These are phyloP conservation scores for Rhizopus sp. DNA, from an alignment of 371 early-diverging fungal species.

Conservation along the genomic window DNA sequence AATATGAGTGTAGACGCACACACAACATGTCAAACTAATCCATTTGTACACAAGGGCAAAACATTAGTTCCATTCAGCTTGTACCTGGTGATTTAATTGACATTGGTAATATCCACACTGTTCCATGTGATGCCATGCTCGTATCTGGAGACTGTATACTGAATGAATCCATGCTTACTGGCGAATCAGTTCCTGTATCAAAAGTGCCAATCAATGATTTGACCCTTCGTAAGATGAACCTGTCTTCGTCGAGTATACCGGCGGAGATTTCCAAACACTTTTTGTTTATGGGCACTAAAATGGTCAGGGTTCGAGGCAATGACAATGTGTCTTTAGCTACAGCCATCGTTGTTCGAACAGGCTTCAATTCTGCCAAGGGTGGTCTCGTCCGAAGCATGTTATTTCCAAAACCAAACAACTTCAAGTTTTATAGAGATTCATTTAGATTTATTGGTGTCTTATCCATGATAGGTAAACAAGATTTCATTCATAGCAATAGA, in stretches of 20 bases:
- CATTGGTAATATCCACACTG: conserved; percentile 65
- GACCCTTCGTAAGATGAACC: conserved; percentile 71
- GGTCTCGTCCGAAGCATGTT: conserved; percentile 93
- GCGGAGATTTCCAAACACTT: conserved; percentile 79
- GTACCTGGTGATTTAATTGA: conserved; percentile 96
- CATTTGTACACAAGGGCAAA: conserved; percentile 41
- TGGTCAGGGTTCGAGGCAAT: conserved; percentile 77
- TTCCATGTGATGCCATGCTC: conserved; percentile 96
- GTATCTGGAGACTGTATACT: conserved; percentile 97
- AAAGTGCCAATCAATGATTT: conserved; percentile 76
- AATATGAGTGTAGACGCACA: conserved; percentile 7
- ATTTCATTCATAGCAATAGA: not conserved
- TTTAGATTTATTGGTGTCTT: conserved; percentile 95
- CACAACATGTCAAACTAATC: not conserved
- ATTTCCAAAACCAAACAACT: conserved; percentile 92
- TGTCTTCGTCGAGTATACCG: conserved; percentile 68
- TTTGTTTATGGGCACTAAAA: conserved; percentile 89
- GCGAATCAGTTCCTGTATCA: conserved; percentile 78
- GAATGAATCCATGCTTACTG: conserved; percentile 99
- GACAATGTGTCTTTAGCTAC: conserved; percentile 56
- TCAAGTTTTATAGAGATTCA: conserved; percentile 95
- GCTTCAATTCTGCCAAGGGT: conserved; percentile 98
- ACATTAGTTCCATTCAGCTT: conserved; percentile 78
- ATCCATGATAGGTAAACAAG: conserved; percentile 62
- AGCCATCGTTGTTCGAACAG: conserved; percentile 91